Conservation (phyloP, 495 filamentous ascomycete genomes). For the Podospora comata region DNA sequence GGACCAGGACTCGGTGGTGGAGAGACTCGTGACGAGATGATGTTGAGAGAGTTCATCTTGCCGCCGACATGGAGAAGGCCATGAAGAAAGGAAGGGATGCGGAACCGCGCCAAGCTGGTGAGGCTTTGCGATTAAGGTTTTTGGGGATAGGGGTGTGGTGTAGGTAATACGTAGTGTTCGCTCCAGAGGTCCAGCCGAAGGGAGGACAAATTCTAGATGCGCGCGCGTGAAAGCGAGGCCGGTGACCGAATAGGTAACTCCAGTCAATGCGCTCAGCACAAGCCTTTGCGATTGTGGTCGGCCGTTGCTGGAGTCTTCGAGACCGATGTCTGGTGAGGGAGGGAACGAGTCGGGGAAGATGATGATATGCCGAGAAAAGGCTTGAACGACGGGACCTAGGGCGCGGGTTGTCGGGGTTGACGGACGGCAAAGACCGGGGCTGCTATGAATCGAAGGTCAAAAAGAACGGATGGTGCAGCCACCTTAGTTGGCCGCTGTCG, state of each 20-base stretch:
- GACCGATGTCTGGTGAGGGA: not conserved
- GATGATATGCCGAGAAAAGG: slow-evolving; percentile 20
- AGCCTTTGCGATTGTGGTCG: not conserved
- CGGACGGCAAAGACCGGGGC: slow-evolving; percentile 18
- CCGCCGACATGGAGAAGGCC: slow-evolving; percentile 32
- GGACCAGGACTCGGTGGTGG: slow-evolving; percentile 54
- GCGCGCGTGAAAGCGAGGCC: not conserved
- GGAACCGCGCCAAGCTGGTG: slow-evolving; percentile 21
- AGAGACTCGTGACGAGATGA: slow-evolving; percentile 81
- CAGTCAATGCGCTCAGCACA: slow-evolving; percentile 15
- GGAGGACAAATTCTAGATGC: slow-evolving; percentile 5
- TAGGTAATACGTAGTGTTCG: not conserved
- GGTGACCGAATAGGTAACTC: too few species aligned
- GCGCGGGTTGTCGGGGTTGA: slow-evolving; percentile 7
- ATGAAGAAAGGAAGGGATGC: slow-evolving; percentile 33
- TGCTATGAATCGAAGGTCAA: slow-evolving; percentile 14
- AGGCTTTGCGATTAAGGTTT: slow-evolving; percentile 10
- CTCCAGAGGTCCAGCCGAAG: slow-evolving; percentile 9
- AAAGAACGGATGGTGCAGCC: slow-evolving; percentile 1
- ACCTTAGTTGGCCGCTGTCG: slow-evolving; percentile 19
- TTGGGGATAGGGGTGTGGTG: not conserved
- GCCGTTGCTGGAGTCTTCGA: not conserved
- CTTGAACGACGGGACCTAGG: slow-evolving; percentile 4
- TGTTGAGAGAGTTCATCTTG: slow-evolving; percentile 98
- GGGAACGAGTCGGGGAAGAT: not conserved